A percentile compares a stretch with the other conserved stretches of the same genome.
Conservation (phyloP, 441 rosid genomes). For the Populus hybrid region DNA sequence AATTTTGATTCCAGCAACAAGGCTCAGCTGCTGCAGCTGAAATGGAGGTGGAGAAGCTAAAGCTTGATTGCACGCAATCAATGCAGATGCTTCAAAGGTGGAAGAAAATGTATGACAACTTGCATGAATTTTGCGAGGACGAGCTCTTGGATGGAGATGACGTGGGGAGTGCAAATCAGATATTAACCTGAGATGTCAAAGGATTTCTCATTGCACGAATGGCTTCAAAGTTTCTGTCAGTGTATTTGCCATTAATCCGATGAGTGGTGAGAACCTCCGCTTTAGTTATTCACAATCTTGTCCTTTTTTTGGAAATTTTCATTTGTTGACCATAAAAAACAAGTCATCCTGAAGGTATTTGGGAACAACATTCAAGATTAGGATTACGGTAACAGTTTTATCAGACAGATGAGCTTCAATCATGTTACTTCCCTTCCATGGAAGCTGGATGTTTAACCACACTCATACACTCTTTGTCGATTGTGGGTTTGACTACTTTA, state of each 20-base stretch:
- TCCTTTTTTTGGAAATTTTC: background rate
- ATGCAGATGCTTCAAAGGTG: slow-evolving; percentile 48
- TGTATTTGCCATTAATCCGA: background rate
- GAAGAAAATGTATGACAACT: slow-evolving; percentile 57
- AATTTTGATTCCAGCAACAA: slow-evolving; percentile 36
- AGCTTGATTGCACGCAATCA: slow-evolving; percentile 40
- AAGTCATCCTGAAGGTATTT: background rate
- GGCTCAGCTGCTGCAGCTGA: slow-evolving; percentile 60
- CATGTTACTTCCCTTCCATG: background rate
- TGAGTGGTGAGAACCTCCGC: background rate
- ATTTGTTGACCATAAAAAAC: background rate
- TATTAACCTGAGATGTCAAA: slow-evolving; percentile 10
- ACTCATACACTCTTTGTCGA: too few species aligned
- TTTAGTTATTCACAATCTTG: background rate
- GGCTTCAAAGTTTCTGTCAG: background rate
- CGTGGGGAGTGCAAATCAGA: slow-evolving; percentile 21
- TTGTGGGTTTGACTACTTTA: background rate
- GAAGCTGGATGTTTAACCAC: too few species aligned
- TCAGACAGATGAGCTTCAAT: background rate
- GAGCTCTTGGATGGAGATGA: slow-evolving; percentile 48
- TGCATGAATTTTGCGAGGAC: slow-evolving; percentile 49
- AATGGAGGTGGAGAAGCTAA: slow-evolving; percentile 61
- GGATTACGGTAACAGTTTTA: too few species aligned
- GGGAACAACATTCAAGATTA: background rate
- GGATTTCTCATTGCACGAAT: background rate